These are phyloP conservation scores for Scutellaria baicalensis DNA, from an alignment of 257 asterid species.

Conservation along the genomic window DNA sequence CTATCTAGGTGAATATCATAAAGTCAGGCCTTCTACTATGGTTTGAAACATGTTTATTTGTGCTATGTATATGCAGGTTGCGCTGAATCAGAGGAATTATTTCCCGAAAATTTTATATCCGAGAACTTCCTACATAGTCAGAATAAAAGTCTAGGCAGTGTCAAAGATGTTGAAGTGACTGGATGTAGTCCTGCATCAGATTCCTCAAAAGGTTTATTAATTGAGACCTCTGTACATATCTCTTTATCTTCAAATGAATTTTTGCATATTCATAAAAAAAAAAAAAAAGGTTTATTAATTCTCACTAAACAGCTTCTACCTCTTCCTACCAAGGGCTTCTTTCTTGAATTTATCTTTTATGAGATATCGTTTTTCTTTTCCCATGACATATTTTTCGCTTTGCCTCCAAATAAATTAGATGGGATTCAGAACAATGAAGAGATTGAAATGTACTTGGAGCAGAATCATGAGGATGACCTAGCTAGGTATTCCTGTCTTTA, in stretches of 20 bases:
- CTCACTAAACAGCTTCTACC: slow-evolving; percentile 7
- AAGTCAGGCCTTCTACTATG: slow-evolving; percentile 5
- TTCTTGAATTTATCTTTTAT: slow-evolving; percentile 4
- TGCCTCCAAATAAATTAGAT: slow-evolving; percentile 20
- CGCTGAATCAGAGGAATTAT: slow-evolving; percentile 28
- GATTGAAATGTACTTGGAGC: slow-evolving; percentile 37
- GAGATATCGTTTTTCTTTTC: background rate
- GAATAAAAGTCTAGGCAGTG: slow-evolving; percentile 22
- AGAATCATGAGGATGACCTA: slow-evolving; percentile 48
- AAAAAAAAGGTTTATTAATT: slow-evolving; percentile 40
- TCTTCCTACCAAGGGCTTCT: slow-evolving; percentile 12
- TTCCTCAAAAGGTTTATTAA: slow-evolving; percentile 39
- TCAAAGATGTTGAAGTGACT: slow-evolving; percentile 33
- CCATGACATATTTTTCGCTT: slow-evolving; percentile 11
- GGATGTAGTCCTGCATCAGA: slow-evolving; percentile 30
- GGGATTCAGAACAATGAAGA: slow-evolving; percentile 38
- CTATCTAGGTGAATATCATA: slow-evolving; percentile 10
- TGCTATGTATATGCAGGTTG: slow-evolving; percentile 35
- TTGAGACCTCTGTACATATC: no score
- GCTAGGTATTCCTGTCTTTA: slow-evolving; percentile 51
- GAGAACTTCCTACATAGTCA: slow-evolving; percentile 24
- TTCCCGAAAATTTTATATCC: slow-evolving; percentile 26
- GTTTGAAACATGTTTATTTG: slow-evolving; percentile 14
- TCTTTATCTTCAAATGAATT: no score
- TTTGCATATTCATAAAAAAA: no score